Evolutionary conservation across 805 yeast genomes (phyloP), one percentile per base, ranked within the genome.

Genomic region (Starmera pachycereana): DNA sequence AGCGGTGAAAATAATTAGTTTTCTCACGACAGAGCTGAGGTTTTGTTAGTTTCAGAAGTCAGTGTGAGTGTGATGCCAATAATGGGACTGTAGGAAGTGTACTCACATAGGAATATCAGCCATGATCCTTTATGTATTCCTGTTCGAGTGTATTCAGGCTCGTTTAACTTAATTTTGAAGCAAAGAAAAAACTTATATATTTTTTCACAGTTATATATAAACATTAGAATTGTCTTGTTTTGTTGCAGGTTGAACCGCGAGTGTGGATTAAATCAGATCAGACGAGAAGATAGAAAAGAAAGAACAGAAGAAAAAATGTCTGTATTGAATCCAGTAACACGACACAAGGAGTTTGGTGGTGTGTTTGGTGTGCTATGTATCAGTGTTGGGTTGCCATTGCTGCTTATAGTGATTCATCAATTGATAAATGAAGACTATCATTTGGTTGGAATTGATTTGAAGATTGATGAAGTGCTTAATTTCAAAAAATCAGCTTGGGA

Each of bases 261-360:
- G 27, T 7, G 27, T 22, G 27, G n/a, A n/a, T 7, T 22, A n/a
- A n/a, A n/a, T 22, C 27, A 22, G 27, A 22, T 22, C 7, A 5
- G 27, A 22, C 27, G 9, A 22, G 27, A 22, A 22, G 27, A n/a
- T n/a, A n/a, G n/a, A n/a, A n/a, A 22, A 22, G 27, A 22, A 22
- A 16, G 18, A 16, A 16, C 7, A 22, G 4, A 22, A 22, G 9
- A 22, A 8, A 22, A 22, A 22, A 22, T 22, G 27, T 29, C 49
- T 43, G 42, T 36, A 36, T 50, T 81, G 46, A 90, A 90, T 53
- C 97, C 97, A 4, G 58, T 53, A 36, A 86, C 97, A 1, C 65
- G 60, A 4, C 74, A 78, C 36, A 65, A 66, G 43, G 97, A 90
- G 58, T 90, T 90, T 58, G 71, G 72, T 29, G 98, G 98, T 0